Base-by-base conservation (phyloP, 163 green algal species). In the Volvox carteri region DNA sequence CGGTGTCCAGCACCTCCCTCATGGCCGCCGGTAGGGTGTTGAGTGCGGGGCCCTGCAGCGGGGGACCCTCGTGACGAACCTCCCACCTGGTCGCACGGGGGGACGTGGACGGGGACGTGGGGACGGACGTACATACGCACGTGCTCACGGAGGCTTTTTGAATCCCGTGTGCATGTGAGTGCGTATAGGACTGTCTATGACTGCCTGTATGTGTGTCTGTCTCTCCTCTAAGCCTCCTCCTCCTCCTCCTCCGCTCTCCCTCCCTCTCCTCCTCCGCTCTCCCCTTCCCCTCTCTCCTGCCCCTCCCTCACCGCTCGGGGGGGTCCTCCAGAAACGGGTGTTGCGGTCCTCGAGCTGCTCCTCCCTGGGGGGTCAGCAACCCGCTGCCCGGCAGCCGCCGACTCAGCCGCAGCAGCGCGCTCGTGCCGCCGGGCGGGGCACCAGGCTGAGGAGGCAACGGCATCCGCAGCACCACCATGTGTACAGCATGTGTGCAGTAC, bases 11-110 rank as follows among this genome's bases (percentile, higher is more conserved):
- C 21, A 91, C 84, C 70, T 91, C 87, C 54, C 54, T 46, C 68
- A 91, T 86, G 73, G 87, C 44, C 2, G 87, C 78, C 12, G 87
- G 87, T 21, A 91, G 78, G 14, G 68, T 9, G 70, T 81, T 65
- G 30, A 91, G 78, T 9, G 79, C 70, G 30, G 78, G 67, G 41
- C 87, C 87, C 33, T 86, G 72, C 54, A 91, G 68, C 52, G 56
- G 87, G 1, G 78, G 87, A 33, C 87, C 87, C 78, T 91, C 87
- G 85, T 89, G 73, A 44, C 78, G 78, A 16, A 88, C 87, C 35
- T 89, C 79, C 87, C 87, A 91, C 72, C 87, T 91, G 78, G 25
- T 0, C 0, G n/a, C n/a, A n/a, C n/a, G 39, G 6, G 37, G 39
- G 28, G 11, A 65, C 11, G 72, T 23, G 46, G 42, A 41, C 1